These are phyloP conservation scores for Allium sativum DNA, from an alignment of 106 monocot genomes.

Conservation along the genomic window DNA sequence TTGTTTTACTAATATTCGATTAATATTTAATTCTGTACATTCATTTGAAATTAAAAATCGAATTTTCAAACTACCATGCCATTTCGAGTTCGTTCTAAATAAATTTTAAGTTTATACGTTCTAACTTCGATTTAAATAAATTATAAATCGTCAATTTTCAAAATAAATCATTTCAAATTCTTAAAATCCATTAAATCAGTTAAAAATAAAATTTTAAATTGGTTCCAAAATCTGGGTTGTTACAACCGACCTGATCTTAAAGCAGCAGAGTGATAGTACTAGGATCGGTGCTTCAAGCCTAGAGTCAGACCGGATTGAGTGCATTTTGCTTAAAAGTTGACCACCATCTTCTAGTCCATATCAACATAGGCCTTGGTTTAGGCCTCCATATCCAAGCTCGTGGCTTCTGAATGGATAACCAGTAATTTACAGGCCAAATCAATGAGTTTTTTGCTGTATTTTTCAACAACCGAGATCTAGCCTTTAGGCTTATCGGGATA, in stretches of 20 bases:
- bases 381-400: conserved; percentile 65
- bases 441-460: conserved; percentile 66
- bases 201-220: too few relatives aligned
- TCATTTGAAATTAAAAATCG: too few relatives aligned
- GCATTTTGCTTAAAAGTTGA: conserved; percentile 89
- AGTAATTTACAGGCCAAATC: conserved; percentile 57
- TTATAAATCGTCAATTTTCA: too few relatives aligned
- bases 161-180: too few relatives aligned
- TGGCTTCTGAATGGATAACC: conserved; percentile 77
- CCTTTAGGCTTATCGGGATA: conserved; percentile 85
- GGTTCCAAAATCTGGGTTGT: too few relatives aligned
- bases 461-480: conserved; percentile 50
- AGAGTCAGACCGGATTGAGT: conserved; percentile 91
- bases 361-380: conserved; percentile 64
- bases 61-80: too few relatives aligned
- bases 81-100: too few relatives aligned
- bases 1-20: too few relatives aligned
- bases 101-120: too few relatives aligned
- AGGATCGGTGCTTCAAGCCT: conserved; percentile 80
- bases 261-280: conserved; percentile 87
- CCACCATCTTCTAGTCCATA: conserved; percentile 87
- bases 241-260: conserved; percentile 81
- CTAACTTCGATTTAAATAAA: too few relatives aligned
- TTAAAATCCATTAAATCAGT: too few relatives aligned
- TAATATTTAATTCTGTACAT: too few relatives aligned